phyloP scores from a whole-genome alignment of 2,329 filamentous ascomycete species.

The Corinectria fuckeliana region DNA sequence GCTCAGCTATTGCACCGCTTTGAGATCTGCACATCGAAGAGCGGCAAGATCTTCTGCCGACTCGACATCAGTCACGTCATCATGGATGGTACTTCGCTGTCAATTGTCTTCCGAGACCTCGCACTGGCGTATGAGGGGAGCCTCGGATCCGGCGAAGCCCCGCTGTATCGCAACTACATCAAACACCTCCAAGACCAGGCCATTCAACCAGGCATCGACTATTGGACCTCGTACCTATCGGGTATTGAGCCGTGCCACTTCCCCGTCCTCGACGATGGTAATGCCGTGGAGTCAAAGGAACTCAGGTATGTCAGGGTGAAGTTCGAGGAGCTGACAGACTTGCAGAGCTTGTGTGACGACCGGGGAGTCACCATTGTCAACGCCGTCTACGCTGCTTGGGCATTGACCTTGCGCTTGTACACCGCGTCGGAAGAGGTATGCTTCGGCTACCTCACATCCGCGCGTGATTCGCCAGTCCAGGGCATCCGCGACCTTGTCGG shows the following conservation, averaged over 20 bases:
- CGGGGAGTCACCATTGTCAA: constrained; percentile 26
- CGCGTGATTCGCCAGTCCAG: constrained; percentile 56
- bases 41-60: constrained; percentile 31
- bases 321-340: constrained; percentile 20
- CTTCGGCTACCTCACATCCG: constrained; percentile 61
- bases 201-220: background rate
- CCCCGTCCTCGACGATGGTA: constrained; percentile 24
- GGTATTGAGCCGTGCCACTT: constrained; percentile 29
- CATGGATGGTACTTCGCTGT: constrained; percentile 32
- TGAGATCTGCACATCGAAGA: constrained; percentile 28
- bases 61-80: constrained; percentile 32
- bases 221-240: constrained; percentile 23
- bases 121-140: constrained; percentile 16
- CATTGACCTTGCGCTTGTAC: constrained; percentile 40
- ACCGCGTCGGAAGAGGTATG: constrained; percentile 54
- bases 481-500: constrained; percentile 57
- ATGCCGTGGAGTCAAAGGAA: constrained; percentile 13
- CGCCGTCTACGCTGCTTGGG: constrained; percentile 33
- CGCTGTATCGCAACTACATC: constrained; percentile 20
- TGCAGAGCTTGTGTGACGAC: constrained; percentile 18
- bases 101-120: constrained; percentile 30
- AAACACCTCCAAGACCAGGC: background rate
- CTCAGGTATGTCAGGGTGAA: constrained; percentile 25
- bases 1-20: constrained; percentile 20
- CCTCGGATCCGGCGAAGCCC: constrained; percentile 13